These are phyloP conservation scores for Torulaspora quercuum DNA, from an alignment of 805 yeast species.

Conservation along the genomic window DNA sequence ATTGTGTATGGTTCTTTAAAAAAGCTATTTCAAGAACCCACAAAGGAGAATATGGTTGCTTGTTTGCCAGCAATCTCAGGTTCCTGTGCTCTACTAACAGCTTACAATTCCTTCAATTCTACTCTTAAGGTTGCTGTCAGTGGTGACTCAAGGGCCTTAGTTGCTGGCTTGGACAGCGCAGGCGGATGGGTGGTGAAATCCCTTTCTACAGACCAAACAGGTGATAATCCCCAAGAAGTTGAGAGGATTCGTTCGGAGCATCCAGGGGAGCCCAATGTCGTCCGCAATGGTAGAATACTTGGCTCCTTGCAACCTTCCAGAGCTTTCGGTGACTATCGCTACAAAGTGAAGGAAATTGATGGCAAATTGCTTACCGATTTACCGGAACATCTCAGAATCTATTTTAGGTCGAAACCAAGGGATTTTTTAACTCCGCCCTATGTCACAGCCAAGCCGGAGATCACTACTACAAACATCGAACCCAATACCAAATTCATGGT, in stretches of 20 bases:
- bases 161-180: slow-evolving; percentile 63
- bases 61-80: slow-evolving; percentile 95
- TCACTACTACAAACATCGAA: slow-evolving; percentile 73
- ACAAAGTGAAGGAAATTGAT: slow-evolving; percentile 65
- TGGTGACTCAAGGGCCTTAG: slow-evolving; percentile 91
- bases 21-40: slow-evolving; percentile 62
- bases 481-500: slow-evolving; percentile 80
- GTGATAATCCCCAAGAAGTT: slow-evolving; percentile 84
- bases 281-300: slow-evolving; percentile 82
- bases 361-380: slow-evolving; percentile 47
- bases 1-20: slow-evolving; percentile 74
- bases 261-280: slow-evolving; percentile 83
- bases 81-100: slow-evolving; percentile 84
- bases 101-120: slow-evolving; percentile 74
- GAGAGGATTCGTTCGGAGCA: slow-evolving; percentile 80
- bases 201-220: slow-evolving; percentile 88
- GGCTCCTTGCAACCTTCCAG: slow-evolving; percentile 94
- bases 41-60: slow-evolving; percentile 52
- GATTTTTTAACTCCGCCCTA: slow-evolving; percentile 87
- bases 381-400: slow-evolving; percentile 76
- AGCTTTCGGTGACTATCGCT: slow-evolving; percentile 96
- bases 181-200: slow-evolving; percentile 87
- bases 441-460: slow-evolving; percentile 93
- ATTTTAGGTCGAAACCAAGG: slow-evolving; percentile 73
- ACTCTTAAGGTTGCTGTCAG: slow-evolving; percentile 86